Base-by-base conservation (phyloP, 1,284 basidiomycete genomes). In the Exsudoporus floridanus region DNA sequence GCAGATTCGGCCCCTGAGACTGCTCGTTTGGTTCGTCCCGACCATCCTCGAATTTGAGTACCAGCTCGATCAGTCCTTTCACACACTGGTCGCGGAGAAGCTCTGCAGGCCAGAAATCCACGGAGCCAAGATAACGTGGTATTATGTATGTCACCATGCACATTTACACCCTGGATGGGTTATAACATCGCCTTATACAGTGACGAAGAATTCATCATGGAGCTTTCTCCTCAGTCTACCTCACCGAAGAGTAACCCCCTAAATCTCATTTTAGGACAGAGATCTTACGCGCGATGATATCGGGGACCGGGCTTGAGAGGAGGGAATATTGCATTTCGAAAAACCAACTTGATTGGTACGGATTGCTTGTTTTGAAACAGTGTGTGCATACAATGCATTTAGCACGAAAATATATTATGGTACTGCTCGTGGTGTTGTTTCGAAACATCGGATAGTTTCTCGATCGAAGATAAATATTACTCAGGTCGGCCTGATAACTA, bases 1-100 rank as follows among this genome's bases (percentile, higher is more conserved):
- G 67, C 74, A 3, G 84, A 85, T n/a, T 86, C 86, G 0, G 81
- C 82, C 60, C 77, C 80, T 49, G 85, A 82, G 41, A 71, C 74
- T 14, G 72, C 74, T 2, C 72, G 72, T 28, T 70, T 74, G 73
- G 67, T 28, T 68, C 61, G 10, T 62, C 67, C 19, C 60, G 63
- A 13, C 56, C 61, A 27, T 73, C 62, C 37, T 71, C 59, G 40
- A 71, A 62, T 57, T 55, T 65, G 57, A 74, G 64, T 44, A 59
- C 51, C 27, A 63, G 52, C 53, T 71, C 62, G 61, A 59, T 64
- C 56, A 70, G 31, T 60, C 63, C 64, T 66, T 50, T 65, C 68
- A n/a, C 63, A 66, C 28, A 67, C 71, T 13, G 63, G 64, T 39
- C 53, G 55, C 4, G 53, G 66, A n/a, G 72, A 69, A 21, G 64